Conservation (phyloP, 2,329 filamentous ascomycete genomes). For the Aspergillus melleus region DNA sequence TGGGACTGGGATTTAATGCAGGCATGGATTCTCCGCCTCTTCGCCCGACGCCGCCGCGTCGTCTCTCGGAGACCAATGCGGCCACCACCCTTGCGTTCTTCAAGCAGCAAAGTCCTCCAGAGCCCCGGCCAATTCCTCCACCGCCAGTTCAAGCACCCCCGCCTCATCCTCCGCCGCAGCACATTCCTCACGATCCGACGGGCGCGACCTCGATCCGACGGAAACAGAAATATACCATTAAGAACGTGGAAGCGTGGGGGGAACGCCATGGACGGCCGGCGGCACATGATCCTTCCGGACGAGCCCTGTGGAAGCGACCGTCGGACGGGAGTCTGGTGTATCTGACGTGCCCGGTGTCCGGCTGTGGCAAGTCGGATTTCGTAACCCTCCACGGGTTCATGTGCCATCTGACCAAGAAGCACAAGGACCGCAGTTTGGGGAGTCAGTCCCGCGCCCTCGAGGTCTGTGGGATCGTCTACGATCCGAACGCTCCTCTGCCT, state of each 20-base stretch:
- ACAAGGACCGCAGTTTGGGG: conserved; percentile 42
- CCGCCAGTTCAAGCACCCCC: conserved; percentile 27
- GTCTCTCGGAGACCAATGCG: conserved; percentile 42
- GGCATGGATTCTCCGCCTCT: conserved; percentile 38
- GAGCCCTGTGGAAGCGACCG: conserved; percentile 42
- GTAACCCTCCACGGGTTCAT: conserved; percentile 44
- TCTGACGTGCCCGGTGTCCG: conserved; percentile 39
- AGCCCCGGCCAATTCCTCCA: conserved; percentile 33
- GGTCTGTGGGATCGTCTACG: conserved; percentile 39
- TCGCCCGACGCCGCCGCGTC: conserved; percentile 38
- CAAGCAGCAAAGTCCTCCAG: conserved; percentile 43
- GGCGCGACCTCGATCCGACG: conserved; percentile 33
- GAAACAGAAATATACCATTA: conserved; percentile 45
- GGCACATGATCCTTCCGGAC: conserved; percentile 40
- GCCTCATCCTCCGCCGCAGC: conserved; percentile 23
- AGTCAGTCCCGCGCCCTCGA: conserved; percentile 43
- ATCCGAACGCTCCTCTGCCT: conserved; percentile 38
- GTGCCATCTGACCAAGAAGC: conserved; percentile 45
- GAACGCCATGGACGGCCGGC: conserved; percentile 43
- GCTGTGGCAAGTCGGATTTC: conserved; percentile 43
- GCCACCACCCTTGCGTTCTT: conserved; percentile 43
- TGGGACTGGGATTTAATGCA: conserved; percentile 38
- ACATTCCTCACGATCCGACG: conserved; percentile 28
- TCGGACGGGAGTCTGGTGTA: conserved; percentile 41
- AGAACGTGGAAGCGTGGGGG: conserved; percentile 44